These are phyloP conservation scores for Starmerella vaccinii DNA, from an alignment of 805 yeast genomes.

Conservation along the genomic window DNA sequence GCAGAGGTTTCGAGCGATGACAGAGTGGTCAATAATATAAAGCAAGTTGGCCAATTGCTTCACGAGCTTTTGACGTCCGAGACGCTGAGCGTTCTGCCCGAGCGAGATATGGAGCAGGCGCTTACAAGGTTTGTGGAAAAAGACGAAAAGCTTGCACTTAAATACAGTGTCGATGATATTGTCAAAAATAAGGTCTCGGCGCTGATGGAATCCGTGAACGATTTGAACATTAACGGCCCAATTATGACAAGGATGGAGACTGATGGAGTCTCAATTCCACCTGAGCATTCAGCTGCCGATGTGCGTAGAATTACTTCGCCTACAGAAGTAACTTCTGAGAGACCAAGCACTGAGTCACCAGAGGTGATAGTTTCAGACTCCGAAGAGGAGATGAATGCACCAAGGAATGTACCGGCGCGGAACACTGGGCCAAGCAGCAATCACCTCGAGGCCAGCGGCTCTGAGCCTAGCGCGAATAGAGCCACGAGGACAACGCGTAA, in stretches of 20 bases:
- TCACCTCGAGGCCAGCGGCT: too few relatives aligned
- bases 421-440: too few relatives aligned
- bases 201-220: conserved; percentile 5
- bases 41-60: conserved; percentile 38
- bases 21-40: neutral
- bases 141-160: conserved; percentile 67
- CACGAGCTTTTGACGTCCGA: conserved; percentile 52
- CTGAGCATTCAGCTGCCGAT: too few relatives aligned
- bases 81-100: conserved; percentile 60
- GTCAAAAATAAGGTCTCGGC: conserved; percentile 25
- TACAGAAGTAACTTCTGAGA: too few relatives aligned
- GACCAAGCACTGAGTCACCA: too few relatives aligned
- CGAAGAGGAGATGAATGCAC: neutral
- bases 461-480: neutral
- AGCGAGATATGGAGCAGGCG: conserved; percentile 62
- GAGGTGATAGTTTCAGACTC: neutral
- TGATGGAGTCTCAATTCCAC: too few relatives aligned
- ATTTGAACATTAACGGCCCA: neutral
- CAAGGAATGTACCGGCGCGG: too few relatives aligned
- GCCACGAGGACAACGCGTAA: neutral
- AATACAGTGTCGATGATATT: conserved; percentile 33
- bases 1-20: conserved; percentile 4
- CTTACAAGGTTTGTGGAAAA: conserved; percentile 64
- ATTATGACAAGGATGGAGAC: too few relatives aligned
- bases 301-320: too few relatives aligned